These are phyloP conservation scores for Vaccinium myrtillus DNA, from an alignment of 148 eudicot species.

Conservation along the genomic window DNA sequence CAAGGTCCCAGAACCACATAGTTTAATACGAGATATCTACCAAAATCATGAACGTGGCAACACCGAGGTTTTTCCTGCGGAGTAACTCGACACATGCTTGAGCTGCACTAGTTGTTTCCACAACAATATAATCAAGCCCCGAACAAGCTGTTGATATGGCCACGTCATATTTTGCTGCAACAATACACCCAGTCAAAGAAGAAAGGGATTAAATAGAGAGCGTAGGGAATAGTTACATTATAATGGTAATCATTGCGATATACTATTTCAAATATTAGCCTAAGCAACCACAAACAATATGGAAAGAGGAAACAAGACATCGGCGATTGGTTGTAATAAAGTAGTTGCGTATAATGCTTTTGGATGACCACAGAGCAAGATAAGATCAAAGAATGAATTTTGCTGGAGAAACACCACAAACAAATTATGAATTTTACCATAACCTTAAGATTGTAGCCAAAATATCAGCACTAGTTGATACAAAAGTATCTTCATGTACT, in stretches of 20 bases:
- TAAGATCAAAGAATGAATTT: not conserved
- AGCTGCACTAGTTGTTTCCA: slow-evolving; percentile 91
- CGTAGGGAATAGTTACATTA: not conserved
- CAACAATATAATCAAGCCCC: slow-evolving; percentile 95
- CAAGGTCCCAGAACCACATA: not conserved
- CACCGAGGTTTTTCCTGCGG: slow-evolving; percentile 83
- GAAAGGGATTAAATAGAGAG: not conserved
- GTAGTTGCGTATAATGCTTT: not conserved
- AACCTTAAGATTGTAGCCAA: not conserved
- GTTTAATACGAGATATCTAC: slow-evolving; percentile 34
- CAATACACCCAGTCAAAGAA: slow-evolving; percentile 11
- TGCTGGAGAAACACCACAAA: slow-evolving; percentile 3
- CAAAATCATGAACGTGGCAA: slow-evolving; percentile 98
- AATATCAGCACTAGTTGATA: not conserved
- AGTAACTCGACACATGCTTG: slow-evolving; percentile 92
- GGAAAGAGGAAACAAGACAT: not conserved
- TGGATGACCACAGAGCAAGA: not conserved
- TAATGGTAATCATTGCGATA: not conserved
- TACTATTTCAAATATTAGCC: not conserved
- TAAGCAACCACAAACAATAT: not conserved
- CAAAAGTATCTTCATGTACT: not conserved
- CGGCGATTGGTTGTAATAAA: not conserved
- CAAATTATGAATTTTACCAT: not conserved
- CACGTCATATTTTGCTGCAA: slow-evolving; percentile 84
- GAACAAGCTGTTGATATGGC: slow-evolving; percentile 94